Evolutionary conservation across 2,329 filamentous ascomycete genomes (phyloP).

Genomic region (Pestalotiopsis fici): DNA sequence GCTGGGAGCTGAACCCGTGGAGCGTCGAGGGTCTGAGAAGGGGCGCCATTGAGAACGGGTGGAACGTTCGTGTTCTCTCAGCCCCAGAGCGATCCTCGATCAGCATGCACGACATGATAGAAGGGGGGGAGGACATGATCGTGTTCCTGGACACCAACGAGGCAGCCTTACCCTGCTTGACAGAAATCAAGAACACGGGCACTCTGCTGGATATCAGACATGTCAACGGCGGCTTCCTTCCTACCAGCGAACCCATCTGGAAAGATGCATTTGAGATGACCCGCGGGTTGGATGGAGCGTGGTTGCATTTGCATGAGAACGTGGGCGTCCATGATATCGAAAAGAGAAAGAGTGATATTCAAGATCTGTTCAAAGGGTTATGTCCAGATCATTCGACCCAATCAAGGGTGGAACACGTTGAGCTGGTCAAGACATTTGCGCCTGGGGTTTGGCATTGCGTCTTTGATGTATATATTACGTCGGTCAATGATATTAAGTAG

Average conservation of each 20-base stretch:
- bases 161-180: conserved; percentile 46
- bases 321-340: conserved; percentile 57
- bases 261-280: conserved; percentile 48
- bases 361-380: conserved; percentile 41
- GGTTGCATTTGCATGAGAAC: conserved; percentile 70
- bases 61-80: conserved; percentile 57
- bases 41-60: conserved; percentile 71
- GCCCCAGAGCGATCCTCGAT: conserved; percentile 36
- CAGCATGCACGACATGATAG: neutral
- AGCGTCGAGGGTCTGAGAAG: conserved; percentile 80
- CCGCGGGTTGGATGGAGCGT: conserved; percentile 37
- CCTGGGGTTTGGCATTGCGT: conserved; percentile 71
- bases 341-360: conserved; percentile 46
- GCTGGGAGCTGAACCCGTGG: conserved; percentile 91
- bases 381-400: conserved; percentile 16
- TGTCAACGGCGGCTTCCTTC: conserved; percentile 65
- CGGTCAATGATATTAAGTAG: conserved; percentile 19
- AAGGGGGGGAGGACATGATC: conserved; percentile 43
- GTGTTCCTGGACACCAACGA: conserved; percentile 72
- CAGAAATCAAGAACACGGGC: conserved; percentile 14
- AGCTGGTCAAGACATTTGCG: conserved; percentile 70
- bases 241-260: conserved; percentile 59
- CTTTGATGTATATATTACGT: conserved; percentile 58
- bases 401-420: conserved; percentile 54
- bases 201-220: conserved; percentile 49